A percentile compares a stretch with the other conserved stretches of the same genome.
These are phyloP conservation scores for Circinella umbellata DNA, from an alignment of 371 early-diverging fungal genomes.

Conservation along the genomic window DNA sequence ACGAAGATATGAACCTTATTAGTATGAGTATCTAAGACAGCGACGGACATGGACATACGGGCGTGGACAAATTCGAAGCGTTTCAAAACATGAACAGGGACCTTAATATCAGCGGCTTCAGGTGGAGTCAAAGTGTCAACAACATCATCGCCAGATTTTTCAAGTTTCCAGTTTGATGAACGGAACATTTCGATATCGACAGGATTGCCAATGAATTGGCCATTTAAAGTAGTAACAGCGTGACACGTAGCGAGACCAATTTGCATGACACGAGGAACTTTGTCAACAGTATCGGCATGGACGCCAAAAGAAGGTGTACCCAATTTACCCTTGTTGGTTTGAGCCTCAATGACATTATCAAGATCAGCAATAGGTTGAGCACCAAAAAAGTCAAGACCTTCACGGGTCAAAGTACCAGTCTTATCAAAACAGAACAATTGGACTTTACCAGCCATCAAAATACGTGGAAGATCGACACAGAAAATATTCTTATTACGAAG, in stretches of 20 bases:
- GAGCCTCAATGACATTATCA: slow-evolving; percentile 35
- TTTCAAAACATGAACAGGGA: slow-evolving; percentile 62
- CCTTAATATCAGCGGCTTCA: slow-evolving; percentile 15
- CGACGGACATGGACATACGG: slow-evolving; percentile 84
- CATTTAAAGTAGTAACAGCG: slow-evolving; percentile 73
- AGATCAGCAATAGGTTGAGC: slow-evolving; percentile 36
- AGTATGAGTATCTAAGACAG: slow-evolving; percentile 64
- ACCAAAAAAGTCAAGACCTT: slow-evolving; percentile 66
- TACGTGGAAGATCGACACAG: slow-evolving; percentile 82
- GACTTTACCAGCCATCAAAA: slow-evolving; percentile 90
- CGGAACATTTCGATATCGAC: slow-evolving; percentile 94
- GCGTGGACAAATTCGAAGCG: slow-evolving; percentile 89
- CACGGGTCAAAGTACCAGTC: slow-evolving; percentile 71
- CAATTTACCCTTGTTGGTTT: slow-evolving; percentile 14
- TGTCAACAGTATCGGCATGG: slow-evolving; percentile 38
- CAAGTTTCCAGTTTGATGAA: slow-evolving; percentile 62
- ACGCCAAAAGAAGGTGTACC: slow-evolving; percentile 26
- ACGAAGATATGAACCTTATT: slow-evolving; percentile 71
- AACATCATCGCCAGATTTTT: slow-evolving; percentile 33
- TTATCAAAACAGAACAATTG: slow-evolving; percentile 90
- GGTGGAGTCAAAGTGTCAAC: slow-evolving; percentile 53
- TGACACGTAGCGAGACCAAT: slow-evolving; percentile 85
- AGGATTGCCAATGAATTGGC: slow-evolving; percentile 84
- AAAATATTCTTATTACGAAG: slow-evolving; percentile 66
- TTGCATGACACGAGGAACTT: slow-evolving; percentile 50